These are phyloP conservation scores for Skeletonema costatum DNA, from an alignment of 108 stramenopile species.

Conservation along the genomic window DNA sequence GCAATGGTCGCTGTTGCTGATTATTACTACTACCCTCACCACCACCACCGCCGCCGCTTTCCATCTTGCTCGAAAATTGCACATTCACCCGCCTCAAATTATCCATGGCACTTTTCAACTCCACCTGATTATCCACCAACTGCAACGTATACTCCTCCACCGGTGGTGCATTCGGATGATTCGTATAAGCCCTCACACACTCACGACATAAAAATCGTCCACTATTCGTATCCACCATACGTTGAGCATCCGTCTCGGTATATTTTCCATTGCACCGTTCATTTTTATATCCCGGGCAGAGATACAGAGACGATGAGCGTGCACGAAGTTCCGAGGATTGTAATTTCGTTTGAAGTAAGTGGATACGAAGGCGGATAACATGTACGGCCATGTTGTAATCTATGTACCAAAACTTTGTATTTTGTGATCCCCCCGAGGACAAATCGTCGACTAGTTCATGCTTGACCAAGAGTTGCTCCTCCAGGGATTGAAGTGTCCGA, in stretches of 20 bases:
- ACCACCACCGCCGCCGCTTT: background rate
- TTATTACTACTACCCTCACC: slow-evolving; percentile 39
- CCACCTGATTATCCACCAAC: slow-evolving; percentile 80
- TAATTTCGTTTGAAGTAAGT: slow-evolving; percentile 74
- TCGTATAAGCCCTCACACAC: slow-evolving; percentile 62
- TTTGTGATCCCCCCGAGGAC: slow-evolving; percentile 78
- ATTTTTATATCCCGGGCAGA: slow-evolving; percentile 80
- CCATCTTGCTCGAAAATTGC: slow-evolving; percentile 75
- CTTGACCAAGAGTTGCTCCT: slow-evolving; percentile 84
- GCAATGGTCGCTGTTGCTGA: slow-evolving; percentile 48
- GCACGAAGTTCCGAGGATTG: slow-evolving; percentile 73
- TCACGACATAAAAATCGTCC: slow-evolving; percentile 86
- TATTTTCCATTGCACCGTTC: slow-evolving; percentile 87
- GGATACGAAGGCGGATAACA: slow-evolving; percentile 81
- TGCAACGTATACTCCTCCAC: slow-evolving; percentile 67
- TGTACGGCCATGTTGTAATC: slow-evolving; percentile 84
- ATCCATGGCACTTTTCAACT: slow-evolving; percentile 74
- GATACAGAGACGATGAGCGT: slow-evolving; percentile 71
- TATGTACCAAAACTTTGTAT: slow-evolving; percentile 87
- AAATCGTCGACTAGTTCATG: slow-evolving; percentile 91
- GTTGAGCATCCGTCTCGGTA: slow-evolving; percentile 84
- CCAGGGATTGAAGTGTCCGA: slow-evolving; percentile 76
- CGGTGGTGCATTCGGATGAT: slow-evolving; percentile 73
- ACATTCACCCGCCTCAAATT: slow-evolving; percentile 75
- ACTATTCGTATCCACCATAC: slow-evolving; percentile 72